phyloP scores from a whole-genome alignment of 176 grass and related monocot species.

The Musa acuminata region DNA sequence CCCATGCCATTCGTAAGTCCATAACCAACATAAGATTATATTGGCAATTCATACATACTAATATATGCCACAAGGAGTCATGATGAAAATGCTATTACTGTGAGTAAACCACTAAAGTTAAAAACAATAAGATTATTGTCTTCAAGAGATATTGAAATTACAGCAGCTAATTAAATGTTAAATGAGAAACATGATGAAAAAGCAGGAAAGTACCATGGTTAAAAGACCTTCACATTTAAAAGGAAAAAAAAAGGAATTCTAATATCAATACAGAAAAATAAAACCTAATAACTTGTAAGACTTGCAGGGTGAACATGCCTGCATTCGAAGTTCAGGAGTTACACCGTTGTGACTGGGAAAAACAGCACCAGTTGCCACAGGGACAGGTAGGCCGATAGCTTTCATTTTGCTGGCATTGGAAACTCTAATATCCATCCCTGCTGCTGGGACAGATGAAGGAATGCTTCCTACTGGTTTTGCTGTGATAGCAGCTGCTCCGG shows the following conservation, averaged over 20 bases:
- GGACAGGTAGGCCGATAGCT: slow-evolving; percentile 28
- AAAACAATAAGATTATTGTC: neutral
- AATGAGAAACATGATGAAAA: neutral
- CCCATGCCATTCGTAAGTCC: neutral
- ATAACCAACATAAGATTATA: neutral
- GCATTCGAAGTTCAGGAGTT: slow-evolving; percentile 36
- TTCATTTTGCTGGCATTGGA: slow-evolving; percentile 21
- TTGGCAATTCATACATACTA: too few species aligned
- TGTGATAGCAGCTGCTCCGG: slow-evolving; percentile 20
- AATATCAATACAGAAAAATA: neutral
- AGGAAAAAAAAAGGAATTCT: neutral
- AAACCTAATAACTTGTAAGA: neutral
- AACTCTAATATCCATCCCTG: slow-evolving; percentile 22
- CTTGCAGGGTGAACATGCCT: slow-evolving; percentile 33
- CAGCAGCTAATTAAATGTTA: neutral
- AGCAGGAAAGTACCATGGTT: neutral
- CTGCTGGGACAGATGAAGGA: slow-evolving; percentile 26
- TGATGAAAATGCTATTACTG: neutral
- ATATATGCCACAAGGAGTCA: neutral
- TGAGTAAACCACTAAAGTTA: neutral
- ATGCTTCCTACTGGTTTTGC: slow-evolving; percentile 31
- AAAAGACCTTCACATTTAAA: neutral
- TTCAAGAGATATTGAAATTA: neutral
- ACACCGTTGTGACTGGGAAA: slow-evolving; percentile 31
- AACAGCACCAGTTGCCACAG: slow-evolving; percentile 24